Evolutionary conservation across 495 filamentous ascomycete genomes (phyloP), one percentile per base, ranked within the genome.

Genomic region (Aspergillus indologenus): DNA sequence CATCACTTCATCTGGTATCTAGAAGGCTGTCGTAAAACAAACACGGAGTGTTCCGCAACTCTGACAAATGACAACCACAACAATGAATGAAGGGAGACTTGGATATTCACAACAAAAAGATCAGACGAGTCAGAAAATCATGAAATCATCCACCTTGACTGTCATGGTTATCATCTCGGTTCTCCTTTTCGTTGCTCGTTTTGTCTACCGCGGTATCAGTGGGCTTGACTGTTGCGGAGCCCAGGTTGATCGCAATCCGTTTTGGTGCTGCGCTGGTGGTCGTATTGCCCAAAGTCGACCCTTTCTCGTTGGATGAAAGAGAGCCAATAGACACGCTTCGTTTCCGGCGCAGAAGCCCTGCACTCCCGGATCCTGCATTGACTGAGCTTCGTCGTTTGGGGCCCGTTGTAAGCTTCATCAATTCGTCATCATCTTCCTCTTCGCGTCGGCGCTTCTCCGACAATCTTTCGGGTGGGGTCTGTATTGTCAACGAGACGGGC

Each of bases 361-460:
- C 65, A 45, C 68, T 71, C 18, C 66, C 68, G 12, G 71, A 63
- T 47, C 70, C 71, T 53, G 71, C 70, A 45, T 70, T 74, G 2
- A 70, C 77, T 12, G 77, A 80, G 57, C 70, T 90, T 59, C 89
- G 80, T 46, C 87, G 81, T 71, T 92, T 91, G 57, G 82, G 81
- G 42, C 79, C 76, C 12, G 72, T 79, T 9, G 86, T 78, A 58
- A 94, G 78, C 67, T 91, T 93, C 20, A 81, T 83, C 21, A 96
- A 71, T 57, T 88, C 90, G 62, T 96, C 91, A 51, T 87, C 84
- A 54, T 96, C 92, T 45, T 92, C 89, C 61, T 96, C 91, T 64
- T 96, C 92, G 43, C 94, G 83, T 45, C 94, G 81, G 56, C 94
- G 89, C 68, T 96, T 96, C 72, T 96, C 92, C 0, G 91, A 85